Base-by-base conservation (phyloP, 768 basidiomycete genomes). In the Rhodotorula toruloides region DNA sequence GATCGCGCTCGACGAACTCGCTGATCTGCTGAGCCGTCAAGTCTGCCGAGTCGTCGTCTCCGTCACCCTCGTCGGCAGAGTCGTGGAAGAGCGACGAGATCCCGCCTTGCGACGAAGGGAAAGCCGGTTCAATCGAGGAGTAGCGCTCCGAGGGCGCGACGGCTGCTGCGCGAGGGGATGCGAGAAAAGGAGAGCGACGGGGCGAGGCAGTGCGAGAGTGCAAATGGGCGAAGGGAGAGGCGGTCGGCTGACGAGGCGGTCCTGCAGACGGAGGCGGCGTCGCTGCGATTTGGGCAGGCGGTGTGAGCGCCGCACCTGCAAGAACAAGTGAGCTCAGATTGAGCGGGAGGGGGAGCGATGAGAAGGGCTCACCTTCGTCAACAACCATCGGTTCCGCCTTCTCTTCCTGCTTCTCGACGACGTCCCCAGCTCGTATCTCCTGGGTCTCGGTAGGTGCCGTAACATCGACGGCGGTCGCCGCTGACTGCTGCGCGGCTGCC, bases 1-100 rank as follows among this genome's bases (percentile, higher is more conserved):
- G 50, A 19, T 61, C 59, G 21, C 59, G 59, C 49, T 52, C 59
- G 50, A 61, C 25, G 40, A 61, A 61, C 7, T 39, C 59, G n/a
- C 49, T 53, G 49, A 61, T 61, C 13, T 52, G 50, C 25, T 44
- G 42, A 12, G 42, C 59, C 4, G 58, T 40, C 7, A 50, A n/a
- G 10, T 61, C 50, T 5, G 31, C 50, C 11, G 49, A 53, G 22
- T 39, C 29, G 40, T 42, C 49, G 31, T 7, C 48, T 7, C 17
- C 39, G 31, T 43, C 59, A 4, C 43, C 58, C 11, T 52, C 40
- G 25, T 49, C 48, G 11, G 39, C 25, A 7, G 53, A 27, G n/a
- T 21, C 53, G 31, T 53, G 29, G 42, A 43, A 61, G 31, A 61
- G 39, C 9, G 59, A 52, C 21, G 59, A 42, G 50, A 61, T 34